A percentile compares a stretch with the other conserved stretches of the same genome.
These are phyloP conservation scores for Halophytophthora batemanensis DNA, from an alignment of 352 stramenopile species.

Conservation along the genomic window DNA sequence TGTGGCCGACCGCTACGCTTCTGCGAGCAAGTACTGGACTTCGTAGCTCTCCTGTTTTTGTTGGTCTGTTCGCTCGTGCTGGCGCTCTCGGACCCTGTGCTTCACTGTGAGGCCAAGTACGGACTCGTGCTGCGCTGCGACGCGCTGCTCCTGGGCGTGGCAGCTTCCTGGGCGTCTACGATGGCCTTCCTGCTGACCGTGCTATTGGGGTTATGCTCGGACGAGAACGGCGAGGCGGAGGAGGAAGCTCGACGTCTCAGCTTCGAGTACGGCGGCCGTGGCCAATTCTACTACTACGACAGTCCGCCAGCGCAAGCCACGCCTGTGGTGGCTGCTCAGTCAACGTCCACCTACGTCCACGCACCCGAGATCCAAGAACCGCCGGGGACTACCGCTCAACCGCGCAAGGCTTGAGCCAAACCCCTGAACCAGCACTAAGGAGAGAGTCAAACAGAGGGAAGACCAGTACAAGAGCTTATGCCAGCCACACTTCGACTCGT, in stretches of 20 bases:
- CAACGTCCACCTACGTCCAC: no score
- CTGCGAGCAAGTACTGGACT: constrained; percentile 48
- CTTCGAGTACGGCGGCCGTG: background rate
- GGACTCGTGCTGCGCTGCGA: constrained; percentile 57
- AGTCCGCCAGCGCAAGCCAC: constrained; percentile 3
- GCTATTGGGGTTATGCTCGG: constrained; percentile 34
- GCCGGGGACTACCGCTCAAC: background rate
- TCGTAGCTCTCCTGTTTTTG: constrained; percentile 36
- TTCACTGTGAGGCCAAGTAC: constrained; percentile 45
- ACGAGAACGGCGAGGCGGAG: constrained; percentile 5
- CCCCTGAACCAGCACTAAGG: no score
- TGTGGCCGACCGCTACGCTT: constrained; percentile 39
- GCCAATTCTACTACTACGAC: constrained; percentile 7
- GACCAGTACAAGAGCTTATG: no score
- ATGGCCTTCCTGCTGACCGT: constrained; percentile 40
- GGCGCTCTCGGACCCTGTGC: constrained; percentile 48
- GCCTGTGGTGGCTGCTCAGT: background rate
- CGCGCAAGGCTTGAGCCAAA: no score
- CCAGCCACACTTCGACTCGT: no score
- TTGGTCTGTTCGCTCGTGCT: constrained; percentile 51
- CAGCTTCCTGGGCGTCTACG: constrained; percentile 57
- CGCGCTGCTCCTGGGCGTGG: constrained; percentile 39
- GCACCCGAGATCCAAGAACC: background rate
- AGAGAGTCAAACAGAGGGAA: no score
- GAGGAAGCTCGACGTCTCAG: constrained; percentile 4